A percentile compares a stretch with the other conserved stretches of the same genome.
phyloP scores from a whole-genome alignment of 768 basidiomycete genomes.

The Dioszegia hungarica region DNA sequence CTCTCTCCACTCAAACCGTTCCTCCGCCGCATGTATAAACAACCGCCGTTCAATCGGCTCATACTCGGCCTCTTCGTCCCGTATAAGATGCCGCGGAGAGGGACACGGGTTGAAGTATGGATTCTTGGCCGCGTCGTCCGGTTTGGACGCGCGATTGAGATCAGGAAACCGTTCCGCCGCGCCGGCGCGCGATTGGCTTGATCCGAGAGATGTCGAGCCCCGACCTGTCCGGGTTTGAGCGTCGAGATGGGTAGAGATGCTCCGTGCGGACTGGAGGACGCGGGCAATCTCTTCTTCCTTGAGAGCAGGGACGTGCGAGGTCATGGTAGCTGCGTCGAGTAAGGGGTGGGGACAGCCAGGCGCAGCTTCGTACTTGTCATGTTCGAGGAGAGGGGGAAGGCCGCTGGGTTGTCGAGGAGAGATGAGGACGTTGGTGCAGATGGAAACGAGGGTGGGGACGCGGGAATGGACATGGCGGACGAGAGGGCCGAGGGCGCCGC shows the following conservation, averaged over 20 bases:
- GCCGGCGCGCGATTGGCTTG: background rate
- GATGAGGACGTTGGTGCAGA: constrained; percentile 36
- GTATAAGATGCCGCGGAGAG: constrained; percentile 33
- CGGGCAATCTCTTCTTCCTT: constrained; percentile 10
- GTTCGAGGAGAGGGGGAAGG: constrained; percentile 40
- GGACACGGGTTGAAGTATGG: constrained; percentile 43
- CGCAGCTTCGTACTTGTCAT: constrained; percentile 32
- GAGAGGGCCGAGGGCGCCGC: constrained; percentile 22
- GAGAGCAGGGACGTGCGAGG: constrained; percentile 21
- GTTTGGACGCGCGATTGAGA: constrained; percentile 14
- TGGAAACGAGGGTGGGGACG: constrained; percentile 21
- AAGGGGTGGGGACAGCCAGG: constrained; percentile 27
- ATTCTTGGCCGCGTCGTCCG: constrained; percentile 43
- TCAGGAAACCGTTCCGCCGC: constrained; percentile 20
- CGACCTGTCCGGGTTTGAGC: background rate
- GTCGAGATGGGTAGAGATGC: constrained; percentile 3
- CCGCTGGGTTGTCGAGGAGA: constrained; percentile 35
- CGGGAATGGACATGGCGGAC: constrained; percentile 11
- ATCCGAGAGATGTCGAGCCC: too few relatives aligned
- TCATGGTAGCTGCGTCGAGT: constrained; percentile 23
- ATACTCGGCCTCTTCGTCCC: background rate
- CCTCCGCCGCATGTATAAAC: constrained; percentile 40
- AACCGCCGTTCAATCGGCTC: constrained; percentile 20
- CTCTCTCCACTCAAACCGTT: constrained; percentile 41
- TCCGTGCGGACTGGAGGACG: constrained; percentile 25